Conservation (phyloP, 495 filamentous ascomycete species). For the Extremus antarcticus region DNA sequence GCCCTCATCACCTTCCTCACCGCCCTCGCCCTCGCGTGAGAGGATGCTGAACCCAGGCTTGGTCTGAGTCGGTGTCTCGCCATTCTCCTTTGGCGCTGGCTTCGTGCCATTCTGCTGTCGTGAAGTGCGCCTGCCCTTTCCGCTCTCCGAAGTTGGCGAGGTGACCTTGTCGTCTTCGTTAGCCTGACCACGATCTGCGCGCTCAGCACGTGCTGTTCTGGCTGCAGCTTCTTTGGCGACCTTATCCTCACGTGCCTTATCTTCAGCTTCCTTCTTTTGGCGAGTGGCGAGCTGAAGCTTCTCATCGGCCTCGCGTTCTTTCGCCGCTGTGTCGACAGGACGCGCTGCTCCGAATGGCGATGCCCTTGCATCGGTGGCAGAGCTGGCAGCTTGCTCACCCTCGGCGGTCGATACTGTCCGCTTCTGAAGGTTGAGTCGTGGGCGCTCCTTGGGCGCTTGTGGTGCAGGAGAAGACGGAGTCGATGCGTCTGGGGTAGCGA, state of each 20-base stretch:
- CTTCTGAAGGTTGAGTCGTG: slow-evolving; percentile 74
- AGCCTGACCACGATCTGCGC: slow-evolving; percentile 29
- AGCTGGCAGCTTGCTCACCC: slow-evolving; percentile 38
- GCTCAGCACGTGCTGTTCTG: slow-evolving; percentile 34
- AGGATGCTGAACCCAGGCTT: slow-evolving; percentile 29
- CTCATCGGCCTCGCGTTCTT: slow-evolving; percentile 83
- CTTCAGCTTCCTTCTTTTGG: slow-evolving; percentile 79
- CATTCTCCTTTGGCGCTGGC: slow-evolving; percentile 24
- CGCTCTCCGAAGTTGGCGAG: slow-evolving; percentile 7
- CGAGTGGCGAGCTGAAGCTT: slow-evolving; percentile 60
- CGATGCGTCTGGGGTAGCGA: slow-evolving; percentile 49
- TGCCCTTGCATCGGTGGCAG: slow-evolving; percentile 60
- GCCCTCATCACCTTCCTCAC: slow-evolving; percentile 15
- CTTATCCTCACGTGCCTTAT: slow-evolving; percentile 71
- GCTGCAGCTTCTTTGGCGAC: slow-evolving; percentile 42
- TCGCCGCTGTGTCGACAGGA: slow-evolving; percentile 78
- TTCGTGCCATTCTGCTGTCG: slow-evolving; percentile 15
- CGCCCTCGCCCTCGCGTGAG: slow-evolving; percentile 21
- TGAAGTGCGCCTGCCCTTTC: slow-evolving; percentile 3
- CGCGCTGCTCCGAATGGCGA: slow-evolving; percentile 86
- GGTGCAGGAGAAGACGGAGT: slow-evolving; percentile 54
- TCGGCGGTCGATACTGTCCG: slow-evolving; percentile 71
- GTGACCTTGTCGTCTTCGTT: slow-evolving; percentile 18
- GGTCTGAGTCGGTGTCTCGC: slow-evolving; percentile 12
- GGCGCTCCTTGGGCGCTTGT: slow-evolving; percentile 46